Evolutionary conservation across 495 filamentous ascomycete species (phyloP), one percentile per base, ranked within the genome.

Genomic region (Penicillium coffeae): DNA sequence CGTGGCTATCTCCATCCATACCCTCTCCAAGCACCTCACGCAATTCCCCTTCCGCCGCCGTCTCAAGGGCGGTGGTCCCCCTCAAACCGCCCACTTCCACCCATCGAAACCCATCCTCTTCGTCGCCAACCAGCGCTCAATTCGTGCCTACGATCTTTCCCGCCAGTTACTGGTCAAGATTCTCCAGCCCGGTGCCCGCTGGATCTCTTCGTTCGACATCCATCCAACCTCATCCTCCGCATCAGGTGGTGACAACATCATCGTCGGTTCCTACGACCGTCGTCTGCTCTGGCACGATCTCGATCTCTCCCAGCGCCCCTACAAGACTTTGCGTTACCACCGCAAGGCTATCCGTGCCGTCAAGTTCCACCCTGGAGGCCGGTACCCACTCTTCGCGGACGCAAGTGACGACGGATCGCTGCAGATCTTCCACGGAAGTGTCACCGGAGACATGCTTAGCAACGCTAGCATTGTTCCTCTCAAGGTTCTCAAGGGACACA

Each of bases 251-350:
- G 89, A 96, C 67, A 95, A 98, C 68, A 65, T 98, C 51, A 88
- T 97, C 48, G 87, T 95, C 19, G 89, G 90, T 21, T 88, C 89
- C 18, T 97, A 97, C 70, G 93, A 98, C 66, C 86, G 88, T 49
- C 85, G 91, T 40, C 77, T 98, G 3, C 76, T 98, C 42, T 98
- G 94, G 94, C 93, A 97, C 62, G 93, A 98, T 70, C 79, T 98
- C 20, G 94, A 97, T 49, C 82, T 97, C 19, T 93, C 89, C 1
- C 81, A 79, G 43, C 81, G 85, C 43, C 93, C 93, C 0, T 97
- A 96, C 73, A 96, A 96, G 75, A 95, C 90, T 5, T 81, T 98
- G 63, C 79, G 93, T 15, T 97, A 96, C 70, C 93, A 98, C 68
- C 69, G 78, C 55, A 87, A 93, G 68, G 94, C 93, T 39, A 91